Conservation (phyloP, 1,284 basidiomycete species). For the Meira nashicola region DNA sequence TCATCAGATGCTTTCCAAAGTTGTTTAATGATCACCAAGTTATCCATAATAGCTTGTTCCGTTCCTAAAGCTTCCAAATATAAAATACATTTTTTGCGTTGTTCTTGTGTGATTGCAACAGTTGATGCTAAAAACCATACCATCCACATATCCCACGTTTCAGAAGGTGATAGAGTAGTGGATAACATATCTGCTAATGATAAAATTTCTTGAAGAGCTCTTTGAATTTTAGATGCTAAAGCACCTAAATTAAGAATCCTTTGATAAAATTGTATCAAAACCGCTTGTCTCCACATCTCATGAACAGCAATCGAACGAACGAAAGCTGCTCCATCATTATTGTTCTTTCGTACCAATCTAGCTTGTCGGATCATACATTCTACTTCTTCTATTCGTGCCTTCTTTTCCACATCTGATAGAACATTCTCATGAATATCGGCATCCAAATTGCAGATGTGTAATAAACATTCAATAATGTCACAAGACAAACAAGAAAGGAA, state of each 20-base stretch:
- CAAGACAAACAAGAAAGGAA: too few species aligned
- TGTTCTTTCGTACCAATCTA: background rate
- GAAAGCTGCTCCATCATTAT: conserved; percentile 13
- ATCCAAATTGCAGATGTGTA: too few species aligned
- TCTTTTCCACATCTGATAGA: too few species aligned
- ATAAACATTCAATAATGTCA: too few species aligned
- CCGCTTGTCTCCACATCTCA: conserved; percentile 35
- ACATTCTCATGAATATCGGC: too few species aligned
- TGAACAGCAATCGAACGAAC: conserved; percentile 27
- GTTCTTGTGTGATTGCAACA: conserved; percentile 22
- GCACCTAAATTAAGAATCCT: conserved; percentile 28
- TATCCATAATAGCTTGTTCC: conserved; percentile 29
- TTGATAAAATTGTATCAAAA: conserved; percentile 25
- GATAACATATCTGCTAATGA: conserved; percentile 23
- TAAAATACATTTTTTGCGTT: conserved; percentile 25
- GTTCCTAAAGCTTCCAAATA: conserved; percentile 26
- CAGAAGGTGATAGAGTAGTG: background rate
- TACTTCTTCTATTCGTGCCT: too few species aligned
- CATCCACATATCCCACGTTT: conserved; percentile 36
- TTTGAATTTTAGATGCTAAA: conserved; percentile 24
- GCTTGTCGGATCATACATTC: too few species aligned
- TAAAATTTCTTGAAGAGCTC: conserved; percentile 32
- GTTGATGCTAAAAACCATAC: conserved; percentile 34
- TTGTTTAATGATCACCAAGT: conserved; percentile 24
- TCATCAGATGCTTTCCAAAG: conserved; percentile 27